Percentiles rank a stretch among this genome's conserved stretches.
These are phyloP conservation scores for Trametes gibbosa DNA, from an alignment of 768 basidiomycete genomes.

Conservation along the genomic window DNA sequence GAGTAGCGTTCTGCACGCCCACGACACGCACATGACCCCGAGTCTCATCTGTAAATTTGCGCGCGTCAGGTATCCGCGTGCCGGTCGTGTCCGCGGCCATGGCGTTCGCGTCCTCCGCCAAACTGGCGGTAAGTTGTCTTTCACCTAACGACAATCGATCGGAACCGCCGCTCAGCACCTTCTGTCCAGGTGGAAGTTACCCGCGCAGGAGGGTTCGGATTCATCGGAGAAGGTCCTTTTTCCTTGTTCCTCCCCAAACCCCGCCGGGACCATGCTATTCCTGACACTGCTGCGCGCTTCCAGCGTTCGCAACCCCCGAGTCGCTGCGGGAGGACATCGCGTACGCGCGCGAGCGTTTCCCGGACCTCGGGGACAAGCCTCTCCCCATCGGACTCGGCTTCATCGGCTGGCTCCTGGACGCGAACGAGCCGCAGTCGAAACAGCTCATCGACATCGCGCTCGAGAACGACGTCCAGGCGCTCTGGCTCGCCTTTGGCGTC, in stretches of 20 bases:
- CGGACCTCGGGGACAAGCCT: slow-evolving; percentile 23
- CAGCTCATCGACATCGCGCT: slow-evolving; percentile 49
- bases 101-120: slow-evolving; percentile 67
- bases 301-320: slow-evolving; percentile 49
- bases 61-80: slow-evolving; percentile 44
- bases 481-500: slow-evolving; percentile 76
- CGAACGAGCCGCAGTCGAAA: slow-evolving; percentile 35
- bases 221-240: slow-evolving; percentile 57
- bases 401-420: slow-evolving; percentile 69
- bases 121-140: slow-evolving; percentile 21
- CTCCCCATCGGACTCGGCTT: slow-evolving; percentile 74
- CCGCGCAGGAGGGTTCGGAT: slow-evolving; percentile 73
- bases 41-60: neutral
- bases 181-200: slow-evolving; percentile 47
- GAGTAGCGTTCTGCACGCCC: slow-evolving; percentile 10
- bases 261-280: neutral
- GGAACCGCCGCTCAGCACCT: slow-evolving; percentile 37
- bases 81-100: slow-evolving; percentile 70
- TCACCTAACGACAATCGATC: neutral
- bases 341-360: slow-evolving; percentile 42
- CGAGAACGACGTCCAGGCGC: slow-evolving; percentile 53
- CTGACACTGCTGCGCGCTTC: slow-evolving; percentile 5
- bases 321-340: slow-evolving; percentile 49
- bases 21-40: neutral
- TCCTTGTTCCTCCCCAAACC: neutral